These are phyloP conservation scores for Hypoxylon rickii DNA, from an alignment of 495 filamentous ascomycete genomes.

Conservation along the genomic window DNA sequence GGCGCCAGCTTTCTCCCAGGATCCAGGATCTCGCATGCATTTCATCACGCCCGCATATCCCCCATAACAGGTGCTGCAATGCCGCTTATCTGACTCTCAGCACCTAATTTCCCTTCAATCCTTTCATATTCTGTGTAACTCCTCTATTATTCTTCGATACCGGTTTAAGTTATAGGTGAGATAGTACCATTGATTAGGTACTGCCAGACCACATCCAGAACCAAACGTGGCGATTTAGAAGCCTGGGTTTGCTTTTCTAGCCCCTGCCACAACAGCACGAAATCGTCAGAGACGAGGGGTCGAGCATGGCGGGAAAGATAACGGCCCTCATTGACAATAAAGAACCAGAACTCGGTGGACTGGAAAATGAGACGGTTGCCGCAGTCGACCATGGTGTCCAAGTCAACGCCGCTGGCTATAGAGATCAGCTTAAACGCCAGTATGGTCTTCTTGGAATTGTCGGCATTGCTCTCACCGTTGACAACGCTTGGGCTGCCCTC, in stretches of 20 bases:
- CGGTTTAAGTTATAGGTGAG: too few species aligned
- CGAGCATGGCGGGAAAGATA: slow-evolving; percentile 31
- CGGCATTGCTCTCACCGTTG: slow-evolving; percentile 56
- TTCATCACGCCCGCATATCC: slow-evolving; percentile 13
- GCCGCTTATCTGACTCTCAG: slow-evolving; percentile 7
- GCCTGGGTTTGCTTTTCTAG: too few species aligned
- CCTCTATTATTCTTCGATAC: not conserved
- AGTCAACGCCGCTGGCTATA: slow-evolving; percentile 62
- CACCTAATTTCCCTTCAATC: not conserved
- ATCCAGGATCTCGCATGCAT: slow-evolving; percentile 15
- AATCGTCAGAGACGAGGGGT: too few species aligned
- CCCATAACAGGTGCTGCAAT: slow-evolving; percentile 8
- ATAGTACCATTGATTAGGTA: too few species aligned
- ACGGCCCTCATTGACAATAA: slow-evolving; percentile 42
- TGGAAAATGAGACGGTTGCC: slow-evolving; percentile 39
- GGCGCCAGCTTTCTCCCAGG: slow-evolving; percentile 1
- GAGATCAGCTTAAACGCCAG: slow-evolving; percentile 59
- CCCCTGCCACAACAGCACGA: too few species aligned
- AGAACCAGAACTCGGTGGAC: slow-evolving; percentile 24
- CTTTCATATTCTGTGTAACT: not conserved
- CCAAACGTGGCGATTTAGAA: too few species aligned
- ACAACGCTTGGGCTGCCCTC: slow-evolving; percentile 61
- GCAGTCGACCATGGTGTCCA: slow-evolving; percentile 43
- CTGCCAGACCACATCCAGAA: too few species aligned
- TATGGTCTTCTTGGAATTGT: slow-evolving; percentile 58